These are phyloP conservation scores for Aspergillus neotritici DNA, from an alignment of 2,329 filamentous ascomycete species.

Conservation along the genomic window DNA sequence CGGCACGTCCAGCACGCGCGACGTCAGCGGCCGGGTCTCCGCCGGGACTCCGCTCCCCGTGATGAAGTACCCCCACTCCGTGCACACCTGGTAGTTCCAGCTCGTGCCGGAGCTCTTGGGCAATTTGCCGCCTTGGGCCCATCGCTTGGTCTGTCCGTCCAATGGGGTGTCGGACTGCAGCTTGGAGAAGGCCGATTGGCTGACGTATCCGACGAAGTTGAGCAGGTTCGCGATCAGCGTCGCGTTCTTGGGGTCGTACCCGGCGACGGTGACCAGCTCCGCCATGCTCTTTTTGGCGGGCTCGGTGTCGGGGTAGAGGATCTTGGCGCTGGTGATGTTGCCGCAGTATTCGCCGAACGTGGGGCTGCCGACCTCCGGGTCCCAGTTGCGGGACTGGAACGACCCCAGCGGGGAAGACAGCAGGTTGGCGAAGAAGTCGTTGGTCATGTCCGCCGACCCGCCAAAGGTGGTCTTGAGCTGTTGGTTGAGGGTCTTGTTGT, in stretches of 20 bases:
- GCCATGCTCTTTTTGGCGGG: conserved; percentile 28
- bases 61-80: conserved; percentile 69
- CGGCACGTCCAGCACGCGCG: conserved; percentile 61
- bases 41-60: conserved; percentile 65
- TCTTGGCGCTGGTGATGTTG: conserved; percentile 47
- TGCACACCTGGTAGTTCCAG: conserved; percentile 57
- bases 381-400: conserved; percentile 58
- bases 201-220: conserved; percentile 54
- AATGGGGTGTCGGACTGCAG: conserved; percentile 24
- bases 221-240: conserved; percentile 48
- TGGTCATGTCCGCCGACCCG: conserved; percentile 23
- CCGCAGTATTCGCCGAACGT: conserved; percentile 51
- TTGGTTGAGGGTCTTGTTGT: conserved; percentile 39
- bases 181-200: conserved; percentile 36
- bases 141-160: too few species aligned
- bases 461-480: conserved; percentile 52
- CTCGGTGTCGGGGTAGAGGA: conserved; percentile 37
- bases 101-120: conserved; percentile 35
- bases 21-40: conserved; percentile 62
- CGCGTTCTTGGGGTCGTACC: conserved; percentile 29
- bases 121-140: neutral
- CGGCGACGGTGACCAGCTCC: conserved; percentile 5
- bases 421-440: conserved; percentile 17
- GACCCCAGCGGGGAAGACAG: conserved; percentile 43
- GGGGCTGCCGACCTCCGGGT: conserved; percentile 48